Base-by-base conservation (phyloP, 2,329 filamentous ascomycete genomes). In the Penicillium sp. region DNA sequence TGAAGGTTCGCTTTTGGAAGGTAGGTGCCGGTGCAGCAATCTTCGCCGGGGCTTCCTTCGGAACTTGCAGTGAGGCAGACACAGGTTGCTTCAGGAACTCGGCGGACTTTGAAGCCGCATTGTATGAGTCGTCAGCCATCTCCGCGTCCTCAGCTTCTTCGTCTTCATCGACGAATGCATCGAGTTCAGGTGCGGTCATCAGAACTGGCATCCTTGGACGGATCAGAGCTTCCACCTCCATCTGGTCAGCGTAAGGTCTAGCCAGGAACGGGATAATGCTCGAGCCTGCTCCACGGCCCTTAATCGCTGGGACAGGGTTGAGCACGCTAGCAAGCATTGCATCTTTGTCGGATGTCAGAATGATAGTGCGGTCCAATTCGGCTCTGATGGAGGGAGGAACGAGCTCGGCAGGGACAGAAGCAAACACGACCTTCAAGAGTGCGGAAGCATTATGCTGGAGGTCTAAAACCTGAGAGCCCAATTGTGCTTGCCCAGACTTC, bases 301-400 rank as follows among this genome's bases (percentile, higher is more conserved):
- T 78, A 62, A 80, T 75, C 62, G 83, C 75, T 54, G 82, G 73
- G 68, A 84, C 81, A 0, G 89, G 88, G 67, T 93, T 89, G 51
- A 96, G 74, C 11, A 95, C 83, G 66, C 89, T 92, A 5, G 89
- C 83, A 10, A 93, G 64, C 80, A 96, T 88, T 35, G 87, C 86
- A 28, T 84, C 76, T 63, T 83, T 84, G 66, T 85, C 78, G 51
- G 79, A 77, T 4, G 77, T 80, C 18, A 95, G 72, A 48, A 95
- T 86, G 16, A 89, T 87, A 2, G 88, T 88, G 56, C 88, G 86
- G 63, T 96, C 89, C 54, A 95, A 77, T 41, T 89, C 81, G 10
- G 84, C 80, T 44, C 92, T 84, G 16, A 89, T 65, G 2, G 86
- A 81, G 8, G 85, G 81, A n/a, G 86, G 80, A 31, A 95, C 71